phyloP scores from a whole-genome alignment of 2,329 filamentous ascomycete species.

The Clonostachys solani region DNA sequence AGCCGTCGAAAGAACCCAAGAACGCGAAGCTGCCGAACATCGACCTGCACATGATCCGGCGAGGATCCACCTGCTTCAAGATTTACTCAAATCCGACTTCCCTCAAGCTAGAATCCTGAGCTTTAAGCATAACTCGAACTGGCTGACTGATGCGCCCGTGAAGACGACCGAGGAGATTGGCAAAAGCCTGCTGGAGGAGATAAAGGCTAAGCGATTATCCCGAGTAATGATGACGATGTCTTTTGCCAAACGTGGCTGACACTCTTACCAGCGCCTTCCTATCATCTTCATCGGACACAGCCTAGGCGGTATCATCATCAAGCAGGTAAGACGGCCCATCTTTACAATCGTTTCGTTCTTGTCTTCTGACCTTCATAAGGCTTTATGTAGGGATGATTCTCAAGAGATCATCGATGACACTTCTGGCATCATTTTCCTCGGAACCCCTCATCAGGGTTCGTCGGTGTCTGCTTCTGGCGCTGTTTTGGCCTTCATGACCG shows the following conservation, averaged over 20 bases:
- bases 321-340: slow-evolving; percentile 6
- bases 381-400: slow-evolving; percentile 1
- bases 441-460: slow-evolving; percentile 9
- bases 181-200: slow-evolving; percentile 2
- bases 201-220: background rate
- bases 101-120: slow-evolving; percentile 9
- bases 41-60: no score
- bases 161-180: slow-evolving; percentile 10
- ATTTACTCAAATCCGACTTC: slow-evolving; percentile 8
- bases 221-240: background rate
- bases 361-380: slow-evolving; percentile 1
- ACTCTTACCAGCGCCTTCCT: slow-evolving; percentile 5
- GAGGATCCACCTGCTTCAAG: slow-evolving; percentile 7
- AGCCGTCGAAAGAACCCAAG: no score
- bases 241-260: background rate
- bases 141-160: slow-evolving; percentile 10
- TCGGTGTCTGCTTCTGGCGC: slow-evolving; percentile 2
- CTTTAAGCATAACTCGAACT: slow-evolving; percentile 12
- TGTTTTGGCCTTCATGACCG: slow-evolving; percentile 1
- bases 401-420: slow-evolving; percentile 6
- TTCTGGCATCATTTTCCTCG: slow-evolving; percentile 9
- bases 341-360: background rate
- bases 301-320: slow-evolving; percentile 13
- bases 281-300: slow-evolving; percentile 13
- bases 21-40: background rate